Evolutionary conservation across 2,329 filamentous ascomycete genomes (phyloP).

Genomic region (Ceratocystiopsis brevicomis): DNA sequence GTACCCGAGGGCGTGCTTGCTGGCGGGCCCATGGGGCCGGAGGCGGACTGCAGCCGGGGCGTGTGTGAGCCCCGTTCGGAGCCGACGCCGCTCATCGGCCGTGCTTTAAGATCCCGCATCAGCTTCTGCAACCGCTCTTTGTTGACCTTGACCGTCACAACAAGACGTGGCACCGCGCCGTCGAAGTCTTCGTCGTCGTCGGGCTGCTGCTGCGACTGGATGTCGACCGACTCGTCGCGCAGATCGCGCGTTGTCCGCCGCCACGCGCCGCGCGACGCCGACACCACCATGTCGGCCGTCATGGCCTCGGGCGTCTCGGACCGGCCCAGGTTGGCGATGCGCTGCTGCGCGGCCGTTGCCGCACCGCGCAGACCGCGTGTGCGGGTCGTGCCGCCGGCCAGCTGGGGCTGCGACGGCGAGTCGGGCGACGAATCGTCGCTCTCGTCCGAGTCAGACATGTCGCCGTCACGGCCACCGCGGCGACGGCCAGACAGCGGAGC

Average conservation of each 20-base stretch:
- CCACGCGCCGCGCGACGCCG: slow-evolving; percentile 53
- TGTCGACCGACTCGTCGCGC: slow-evolving; percentile 33
- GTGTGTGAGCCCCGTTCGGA: slow-evolving; percentile 21
- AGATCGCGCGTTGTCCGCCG: slow-evolving; percentile 36
- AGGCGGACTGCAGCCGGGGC: slow-evolving; percentile 29
- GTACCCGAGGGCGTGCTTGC: slow-evolving; percentile 23
- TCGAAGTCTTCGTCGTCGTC: no score
- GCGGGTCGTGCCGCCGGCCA: slow-evolving; percentile 54
- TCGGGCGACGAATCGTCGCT: slow-evolving; percentile 76
- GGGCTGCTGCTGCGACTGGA: slow-evolving; percentile 35
- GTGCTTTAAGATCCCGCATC: slow-evolving; percentile 22
- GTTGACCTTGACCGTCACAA: slow-evolving; percentile 58
- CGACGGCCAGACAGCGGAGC: slow-evolving; percentile 42
- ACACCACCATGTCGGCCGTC: slow-evolving; percentile 31
- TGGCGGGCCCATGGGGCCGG: slow-evolving; percentile 33
- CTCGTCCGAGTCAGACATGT: slow-evolving; percentile 79
- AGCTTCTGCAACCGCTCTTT: slow-evolving; percentile 53
- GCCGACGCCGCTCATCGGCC: not conserved
- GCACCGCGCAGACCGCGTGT: slow-evolving; percentile 81
- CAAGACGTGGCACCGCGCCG: slow-evolving; percentile 36
- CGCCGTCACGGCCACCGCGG: slow-evolving; percentile 28
- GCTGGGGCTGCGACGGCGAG: slow-evolving; percentile 60
- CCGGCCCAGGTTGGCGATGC: slow-evolving; percentile 64
- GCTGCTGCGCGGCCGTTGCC: slow-evolving; percentile 67
- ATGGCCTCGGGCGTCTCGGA: slow-evolving; percentile 72